phyloP scores from a whole-genome alignment of 2,329 filamentous ascomycete genomes.

The Ceratocystis papillata region DNA sequence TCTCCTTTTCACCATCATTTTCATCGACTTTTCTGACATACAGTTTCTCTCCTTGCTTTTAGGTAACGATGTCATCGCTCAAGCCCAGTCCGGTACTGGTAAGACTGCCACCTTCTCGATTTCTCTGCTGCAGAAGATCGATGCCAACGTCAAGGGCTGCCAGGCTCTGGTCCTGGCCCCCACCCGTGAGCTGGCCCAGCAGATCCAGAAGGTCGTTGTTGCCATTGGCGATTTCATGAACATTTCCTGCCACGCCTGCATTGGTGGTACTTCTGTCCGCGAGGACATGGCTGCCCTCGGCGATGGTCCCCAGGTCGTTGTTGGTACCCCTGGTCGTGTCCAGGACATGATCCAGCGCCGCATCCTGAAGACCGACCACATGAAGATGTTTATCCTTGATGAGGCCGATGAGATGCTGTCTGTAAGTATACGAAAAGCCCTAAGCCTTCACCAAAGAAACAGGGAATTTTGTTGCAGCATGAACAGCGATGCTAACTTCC shows the following conservation, averaged over 20 bases:
- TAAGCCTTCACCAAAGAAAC: constrained; percentile 24
- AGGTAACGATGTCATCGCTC: constrained; percentile 98
- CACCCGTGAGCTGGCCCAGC: constrained; percentile 95
- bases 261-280: constrained; percentile 94
- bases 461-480: not conserved
- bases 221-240: constrained; percentile 99
- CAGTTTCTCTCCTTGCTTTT: constrained; percentile 5
- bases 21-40: not conserved
- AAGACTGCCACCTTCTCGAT: constrained; percentile 99
- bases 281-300: constrained; percentile 98
- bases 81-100: constrained; percentile 98
- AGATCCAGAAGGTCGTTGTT: constrained; percentile 99
- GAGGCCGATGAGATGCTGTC: constrained; percentile 99
- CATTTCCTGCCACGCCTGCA: constrained; percentile 97
- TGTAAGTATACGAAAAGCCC: constrained; percentile 38
- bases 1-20: not conserved
- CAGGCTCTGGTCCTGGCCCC: constrained; percentile 97
- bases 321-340: constrained; percentile 96
- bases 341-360: constrained; percentile 99
- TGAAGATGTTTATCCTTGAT: constrained; percentile 99
- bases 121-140: constrained; percentile 97
- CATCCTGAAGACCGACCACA: constrained; percentile 89
- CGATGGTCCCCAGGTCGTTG: constrained; percentile 92
- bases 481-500: constrained; percentile 31
- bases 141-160: constrained; percentile 86